A percentile compares a stretch with the other conserved stretches of the same genome.
phyloP scores from a whole-genome alignment of 1,139 yeast species.

The Hansenula anomala region DNA sequence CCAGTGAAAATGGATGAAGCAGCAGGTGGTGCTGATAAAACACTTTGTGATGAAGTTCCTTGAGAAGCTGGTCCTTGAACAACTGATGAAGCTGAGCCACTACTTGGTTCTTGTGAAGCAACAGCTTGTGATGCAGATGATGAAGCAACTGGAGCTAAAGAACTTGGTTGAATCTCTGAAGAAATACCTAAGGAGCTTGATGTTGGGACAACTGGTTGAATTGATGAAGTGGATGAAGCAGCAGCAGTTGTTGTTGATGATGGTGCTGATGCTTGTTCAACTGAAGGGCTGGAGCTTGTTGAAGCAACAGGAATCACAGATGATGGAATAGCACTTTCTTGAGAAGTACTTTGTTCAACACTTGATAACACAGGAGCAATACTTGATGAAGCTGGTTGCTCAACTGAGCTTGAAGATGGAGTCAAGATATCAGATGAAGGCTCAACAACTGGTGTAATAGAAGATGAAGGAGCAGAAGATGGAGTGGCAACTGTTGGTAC shows the following conservation, averaged over 20 bases:
- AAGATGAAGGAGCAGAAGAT: not conserved
- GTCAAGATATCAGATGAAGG: not conserved
- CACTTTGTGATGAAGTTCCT: not conserved
- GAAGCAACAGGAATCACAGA: slow-evolving; percentile 4
- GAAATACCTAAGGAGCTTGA: too few relatives aligned
- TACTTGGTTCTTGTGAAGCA: slow-evolving; percentile 19
- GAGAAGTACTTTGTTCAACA: too few relatives aligned
- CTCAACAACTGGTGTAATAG: not conserved
- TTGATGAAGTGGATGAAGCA: slow-evolving; percentile 18
- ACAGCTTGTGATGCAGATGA: slow-evolving; percentile 21
- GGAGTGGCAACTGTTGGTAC: not conserved
- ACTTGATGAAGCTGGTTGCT: not conserved
- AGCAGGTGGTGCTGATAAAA: not conserved
- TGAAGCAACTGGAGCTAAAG: slow-evolving; percentile 8
- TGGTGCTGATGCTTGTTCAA: slow-evolving; percentile 6
- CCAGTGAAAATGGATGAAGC: not conserved
- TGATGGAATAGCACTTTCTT: not conserved
- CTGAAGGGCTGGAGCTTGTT: too few relatives aligned
- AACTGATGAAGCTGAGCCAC: too few relatives aligned
- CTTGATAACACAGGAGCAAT: not conserved
- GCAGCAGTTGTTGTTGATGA: slow-evolving; percentile 8
- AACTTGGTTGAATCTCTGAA: slow-evolving; percentile 3
- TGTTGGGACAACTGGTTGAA: slow-evolving; percentile 15
- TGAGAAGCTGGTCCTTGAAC: not conserved
- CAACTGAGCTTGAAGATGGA: not conserved